These are phyloP conservation scores for Psilocybe cubensis DNA, from an alignment of 768 basidiomycete genomes.

Conservation along the genomic window DNA sequence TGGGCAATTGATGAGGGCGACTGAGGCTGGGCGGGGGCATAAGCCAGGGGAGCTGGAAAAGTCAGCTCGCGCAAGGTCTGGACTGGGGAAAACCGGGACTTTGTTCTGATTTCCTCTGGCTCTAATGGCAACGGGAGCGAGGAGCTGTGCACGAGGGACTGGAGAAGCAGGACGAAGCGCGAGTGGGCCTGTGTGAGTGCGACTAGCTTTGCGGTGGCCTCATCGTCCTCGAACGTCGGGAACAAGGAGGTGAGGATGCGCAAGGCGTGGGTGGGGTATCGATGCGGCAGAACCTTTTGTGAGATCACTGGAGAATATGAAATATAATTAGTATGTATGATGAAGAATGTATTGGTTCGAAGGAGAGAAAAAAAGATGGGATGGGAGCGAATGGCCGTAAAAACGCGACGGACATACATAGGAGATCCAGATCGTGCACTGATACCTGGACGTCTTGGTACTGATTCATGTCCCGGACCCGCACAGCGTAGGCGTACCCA, in stretches of 20 bases:
- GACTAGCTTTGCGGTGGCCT: conserved; percentile 40
- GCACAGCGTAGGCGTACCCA: conserved; percentile 51
- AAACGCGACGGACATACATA: conserved; percentile 54
- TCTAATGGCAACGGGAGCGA: conserved; percentile 48
- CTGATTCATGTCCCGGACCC: conserved; percentile 39
- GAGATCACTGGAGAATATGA: conserved; percentile 57
- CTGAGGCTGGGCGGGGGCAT: conserved; percentile 20
- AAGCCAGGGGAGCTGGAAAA: conserved; percentile 77
- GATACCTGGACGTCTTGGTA: conserved; percentile 53
- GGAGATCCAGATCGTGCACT: conserved; percentile 62
- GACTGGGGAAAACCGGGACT: conserved; percentile 30
- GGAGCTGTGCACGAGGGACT: conserved; percentile 72
- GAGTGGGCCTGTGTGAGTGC: conserved; percentile 67
- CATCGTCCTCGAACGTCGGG: conserved; percentile 36
- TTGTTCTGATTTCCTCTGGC: conserved; percentile 39
- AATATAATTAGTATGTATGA: neutral
- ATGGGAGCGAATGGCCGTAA: conserved; percentile 9
- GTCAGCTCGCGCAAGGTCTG: conserved; percentile 57
- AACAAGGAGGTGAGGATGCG: conserved; percentile 45
- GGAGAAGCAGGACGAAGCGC: conserved; percentile 73
- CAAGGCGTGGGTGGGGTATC: conserved; percentile 73
- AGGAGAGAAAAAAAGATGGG: conserved; percentile 18
- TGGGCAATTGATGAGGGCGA: neutral
- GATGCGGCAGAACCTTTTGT: conserved; percentile 63
- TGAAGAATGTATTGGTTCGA: neutral